Evolutionary conservation across 75 land plant genomes (phyloP), one percentile per base, ranked within the genome.

Genomic region (Pinus taeda): DNA sequence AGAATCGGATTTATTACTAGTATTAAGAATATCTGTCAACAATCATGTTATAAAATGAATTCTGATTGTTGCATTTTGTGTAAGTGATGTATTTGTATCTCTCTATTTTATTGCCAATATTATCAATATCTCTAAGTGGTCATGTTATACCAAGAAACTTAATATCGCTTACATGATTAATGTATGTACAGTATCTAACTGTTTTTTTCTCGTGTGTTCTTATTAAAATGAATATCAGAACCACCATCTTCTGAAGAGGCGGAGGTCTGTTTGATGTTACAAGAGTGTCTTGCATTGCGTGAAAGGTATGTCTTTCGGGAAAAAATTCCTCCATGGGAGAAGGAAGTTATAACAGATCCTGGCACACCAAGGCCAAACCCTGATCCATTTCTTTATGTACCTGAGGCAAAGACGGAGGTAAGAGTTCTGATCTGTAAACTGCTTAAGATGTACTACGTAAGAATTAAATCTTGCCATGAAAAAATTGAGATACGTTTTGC

Each of bases 311-410:
- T 97, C 11, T 97, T 92, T 60, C 88, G 85, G 60, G 99, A 97
- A 73, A 84, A 74, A 15, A 85, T 85, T 86, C 92, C 93, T 79
- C 93, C 99, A 26, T 97, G 99, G 99, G 84, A 88, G 59, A 89
- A 85, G 76, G 99, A 96, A 80, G 86, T 85, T 11, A 80, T 91
- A 55, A 87, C 85, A 60, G 98, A 97, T 77, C 92, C 99, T 3
- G 84, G 92, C 71, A 94, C 98, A 39, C 95, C 99, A 36, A 97
- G 89, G 76, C 92, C 92, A 13, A 80, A 89, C 73, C 91, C 85
- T 22, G 81, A 89, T 66, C 99, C 99, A 37, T 97, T 97, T 85
- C 60, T 75, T 13, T 92, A 89, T 77, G 59, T 76, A 71, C 78
- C 92, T 57, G 95, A 90, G 83, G 78, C 82, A 74, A 91, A 89